phyloP scores from a whole-genome alignment of 176 grass and related monocot genomes.

The Oryza rufipogon region DNA sequence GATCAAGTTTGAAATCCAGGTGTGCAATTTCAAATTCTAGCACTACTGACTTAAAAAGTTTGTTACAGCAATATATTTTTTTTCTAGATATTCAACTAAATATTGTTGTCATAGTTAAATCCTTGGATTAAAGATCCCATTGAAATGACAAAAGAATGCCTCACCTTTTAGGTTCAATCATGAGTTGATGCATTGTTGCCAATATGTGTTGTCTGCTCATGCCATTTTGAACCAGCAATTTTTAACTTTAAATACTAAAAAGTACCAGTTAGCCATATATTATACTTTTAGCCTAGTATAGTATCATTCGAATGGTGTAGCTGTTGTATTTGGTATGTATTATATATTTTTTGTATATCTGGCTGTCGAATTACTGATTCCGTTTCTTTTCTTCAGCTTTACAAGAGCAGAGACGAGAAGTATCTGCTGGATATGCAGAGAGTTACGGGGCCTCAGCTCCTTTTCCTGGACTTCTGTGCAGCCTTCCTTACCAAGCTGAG shows the following conservation, averaged over 20 bases:
- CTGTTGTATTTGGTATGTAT: not conserved
- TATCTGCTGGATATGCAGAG: conserved; percentile 96
- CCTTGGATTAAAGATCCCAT: not conserved
- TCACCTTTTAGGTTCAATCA: not conserved
- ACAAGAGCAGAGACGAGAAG: conserved; percentile 83
- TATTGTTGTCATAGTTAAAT: conserved; percentile 16
- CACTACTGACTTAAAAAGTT: conserved; percentile 7
- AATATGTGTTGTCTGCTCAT: not conserved
- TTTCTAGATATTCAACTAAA: conserved; percentile 14
- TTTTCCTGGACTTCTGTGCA: conserved; percentile 89
- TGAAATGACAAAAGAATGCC: conserved; percentile 15
- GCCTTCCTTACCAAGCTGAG: conserved; percentile 84
- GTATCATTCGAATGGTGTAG: not conserved
- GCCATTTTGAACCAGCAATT: not conserved
- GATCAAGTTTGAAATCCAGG: conserved; percentile 99
- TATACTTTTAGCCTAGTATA: conserved; percentile 10
- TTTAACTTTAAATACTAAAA: not conserved
- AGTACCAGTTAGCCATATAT: conserved; percentile 1
- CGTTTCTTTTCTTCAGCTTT: conserved; percentile 62
- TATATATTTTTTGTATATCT: conserved; percentile 9
- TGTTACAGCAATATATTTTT: conserved; percentile 16
- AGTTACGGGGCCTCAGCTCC: conserved; percentile 70
- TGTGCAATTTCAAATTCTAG: conserved; percentile 19
- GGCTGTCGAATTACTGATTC: not conserved
- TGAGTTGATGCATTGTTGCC: not conserved